Base-by-base conservation (phyloP, 345 rosid species). In the Erucastrum elatum region DNA sequence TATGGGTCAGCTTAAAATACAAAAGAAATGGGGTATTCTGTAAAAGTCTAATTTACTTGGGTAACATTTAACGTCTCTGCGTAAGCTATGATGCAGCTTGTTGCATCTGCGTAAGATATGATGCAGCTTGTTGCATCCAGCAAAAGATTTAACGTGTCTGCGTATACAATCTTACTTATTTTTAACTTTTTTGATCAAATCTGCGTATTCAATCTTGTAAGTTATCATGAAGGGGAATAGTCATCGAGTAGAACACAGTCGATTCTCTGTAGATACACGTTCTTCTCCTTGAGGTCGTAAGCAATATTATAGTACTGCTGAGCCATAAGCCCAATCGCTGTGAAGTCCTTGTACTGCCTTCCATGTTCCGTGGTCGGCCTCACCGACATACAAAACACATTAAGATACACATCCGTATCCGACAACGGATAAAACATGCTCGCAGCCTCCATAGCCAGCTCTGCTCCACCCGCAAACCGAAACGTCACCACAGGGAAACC, bases 401-500 rank as follows among this genome's bases (percentile, higher is more conserved):
- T 69, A 0, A 76, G 59, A 33, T 75, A 64, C n/a, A 25, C 8
- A 25, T 76, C 77, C 0, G 74, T n/a, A 4, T 75, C 56, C 3
- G 31, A n/a, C 25, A 68, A 69, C 60, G 78, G 85, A 29, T 84
- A 82, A 69, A 90, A 88, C 82, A 88, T 55, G 74, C 89, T 84
- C 8, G 63, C 31, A 0, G 83, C 75, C 13, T 87, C 91, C 75
- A 90, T 66, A 41, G 71, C 88, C 70, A 90, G 53, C 37, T 88
- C 90, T 1, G 89, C 95, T 5, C 86, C 90, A 0, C 71, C 92
- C 0, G 83, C 75, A 3, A 90, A 87, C 31, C 64, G 90, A 53
- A 88, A 80, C 26, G 89, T 81, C 59, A 89, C 82, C 8, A 39
- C 66, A 0, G 95, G 93, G 72, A 90, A 89, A 49, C 88, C 91